Percentiles rank a stretch among this genome's conserved stretches.
phyloP scores from a whole-genome alignment of 2,329 filamentous ascomycete species.

The Fusarium compactum region DNA sequence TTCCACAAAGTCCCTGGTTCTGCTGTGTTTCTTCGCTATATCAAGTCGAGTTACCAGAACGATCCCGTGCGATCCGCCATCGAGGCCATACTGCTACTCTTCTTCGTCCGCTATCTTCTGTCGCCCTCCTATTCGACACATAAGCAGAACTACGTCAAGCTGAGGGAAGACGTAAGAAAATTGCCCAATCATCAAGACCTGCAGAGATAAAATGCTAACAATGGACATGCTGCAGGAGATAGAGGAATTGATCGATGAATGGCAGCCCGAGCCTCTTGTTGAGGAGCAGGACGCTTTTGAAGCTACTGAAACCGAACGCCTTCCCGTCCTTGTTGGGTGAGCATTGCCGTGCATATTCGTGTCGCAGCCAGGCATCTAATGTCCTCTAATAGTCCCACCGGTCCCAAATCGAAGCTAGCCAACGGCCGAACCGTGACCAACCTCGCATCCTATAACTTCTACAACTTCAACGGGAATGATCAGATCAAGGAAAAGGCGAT shows the following conservation, averaged over 20 bases:
- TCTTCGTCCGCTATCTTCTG: slow-evolving; percentile 93
- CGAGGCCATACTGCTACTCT: slow-evolving; percentile 92
- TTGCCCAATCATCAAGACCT: not conserved
- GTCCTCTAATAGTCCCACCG: slow-evolving; percentile 68
- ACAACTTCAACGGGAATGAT: slow-evolving; percentile 95
- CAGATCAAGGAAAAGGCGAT: slow-evolving; percentile 95
- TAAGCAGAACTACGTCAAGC: slow-evolving; percentile 87
- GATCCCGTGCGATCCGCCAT: slow-evolving; percentile 94
- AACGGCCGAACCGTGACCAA: slow-evolving; percentile 94
- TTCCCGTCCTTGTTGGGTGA: slow-evolving; percentile 90
- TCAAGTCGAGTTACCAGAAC: slow-evolving; percentile 97
- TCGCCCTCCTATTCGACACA: slow-evolving; percentile 92
- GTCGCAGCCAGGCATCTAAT: slow-evolving; percentile 11
- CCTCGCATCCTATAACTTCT: slow-evolving; percentile 95
- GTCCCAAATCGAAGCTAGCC: slow-evolving; percentile 87
- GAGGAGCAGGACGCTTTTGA: slow-evolving; percentile 79
- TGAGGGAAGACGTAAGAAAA: slow-evolving; percentile 76
- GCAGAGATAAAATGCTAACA: slow-evolving; percentile 8
- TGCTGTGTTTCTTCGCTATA: slow-evolving; percentile 92
- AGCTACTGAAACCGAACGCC: slow-evolving; percentile 83
- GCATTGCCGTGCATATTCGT: slow-evolving; percentile 5
- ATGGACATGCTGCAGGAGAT: slow-evolving; percentile 73
- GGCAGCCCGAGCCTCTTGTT: slow-evolving; percentile 94
- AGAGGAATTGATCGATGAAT: slow-evolving; percentile 95
- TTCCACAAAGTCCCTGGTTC: slow-evolving; percentile 96